A percentile compares a stretch with the other conserved stretches of the same genome.
Evolutionary conservation across 345 rosid species (phyloP).

Genomic region (Eucalyptus urophylla): DNA sequence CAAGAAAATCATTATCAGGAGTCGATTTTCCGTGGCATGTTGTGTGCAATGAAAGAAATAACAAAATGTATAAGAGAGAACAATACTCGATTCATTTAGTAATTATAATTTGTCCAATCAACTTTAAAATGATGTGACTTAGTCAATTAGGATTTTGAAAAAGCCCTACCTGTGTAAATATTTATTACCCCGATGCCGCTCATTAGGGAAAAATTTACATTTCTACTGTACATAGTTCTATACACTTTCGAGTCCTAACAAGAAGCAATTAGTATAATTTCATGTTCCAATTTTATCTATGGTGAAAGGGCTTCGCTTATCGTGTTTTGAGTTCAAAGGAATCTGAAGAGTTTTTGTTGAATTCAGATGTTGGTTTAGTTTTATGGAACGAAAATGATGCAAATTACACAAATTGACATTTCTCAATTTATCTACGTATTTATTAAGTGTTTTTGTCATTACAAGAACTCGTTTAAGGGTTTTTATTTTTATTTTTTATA

Average conservation of each 20-base stretch:
- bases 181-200: background rate
- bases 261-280: background rate
- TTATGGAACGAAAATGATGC: background rate
- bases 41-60: background rate
- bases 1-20: background rate
- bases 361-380: background rate
- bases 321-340: background rate
- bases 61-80: background rate
- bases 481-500: background rate
- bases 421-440: background rate
- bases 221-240: background rate
- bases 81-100: background rate
- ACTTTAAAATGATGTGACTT: background rate
- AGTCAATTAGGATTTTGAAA: background rate
- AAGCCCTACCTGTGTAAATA: background rate
- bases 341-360: background rate
- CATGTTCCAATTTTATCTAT: background rate
- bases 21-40: background rate
- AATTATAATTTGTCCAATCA: background rate
- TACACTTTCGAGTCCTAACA: background rate
- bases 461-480: background rate
- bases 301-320: background rate
- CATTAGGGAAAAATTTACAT: too few species aligned
- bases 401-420: background rate
- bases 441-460: too few species aligned